Conservation (phyloP, 2,329 filamentous ascomycete genomes). For the Ceratocystis albifundus region DNA sequence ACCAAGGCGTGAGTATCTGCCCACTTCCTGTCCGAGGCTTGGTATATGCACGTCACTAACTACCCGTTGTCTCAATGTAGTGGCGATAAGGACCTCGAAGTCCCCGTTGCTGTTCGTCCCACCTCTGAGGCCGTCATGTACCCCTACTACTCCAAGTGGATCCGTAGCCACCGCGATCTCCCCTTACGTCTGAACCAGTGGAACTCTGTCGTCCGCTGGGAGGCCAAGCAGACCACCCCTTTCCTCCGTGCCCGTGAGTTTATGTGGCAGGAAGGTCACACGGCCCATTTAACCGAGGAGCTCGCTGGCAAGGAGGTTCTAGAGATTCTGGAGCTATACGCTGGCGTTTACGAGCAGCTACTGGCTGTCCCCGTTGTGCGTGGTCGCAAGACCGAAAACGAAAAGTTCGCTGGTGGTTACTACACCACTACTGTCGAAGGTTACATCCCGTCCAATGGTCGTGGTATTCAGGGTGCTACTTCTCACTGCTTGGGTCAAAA, state of each 20-base stretch:
- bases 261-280: conserved; percentile 94
- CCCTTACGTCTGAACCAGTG: conserved; percentile 93
- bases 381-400: conserved; percentile 89
- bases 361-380: conserved; percentile 91
- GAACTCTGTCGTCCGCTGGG: conserved; percentile 90
- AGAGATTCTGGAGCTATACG: conserved; percentile 87
- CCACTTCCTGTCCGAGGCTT: not conserved
- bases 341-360: conserved; percentile 81
- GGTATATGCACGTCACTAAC: not conserved
- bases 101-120: conserved; percentile 55
- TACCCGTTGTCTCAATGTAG: conserved; percentile 33
- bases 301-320: conserved; percentile 75
- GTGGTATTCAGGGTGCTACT: conserved; percentile 92
- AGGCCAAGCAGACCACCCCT: conserved; percentile 81
- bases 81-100: conserved; percentile 86
- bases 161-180: conserved; percentile 88
- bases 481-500: conserved; percentile 94
- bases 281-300: conserved; percentile 74
- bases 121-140: conserved; percentile 79
- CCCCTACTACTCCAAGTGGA: conserved; percentile 93
- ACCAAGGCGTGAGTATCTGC: conserved; percentile 55
- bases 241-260: conserved; percentile 93
- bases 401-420: conserved; percentile 93
- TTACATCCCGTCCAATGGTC: conserved; percentile 89
- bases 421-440: conserved; percentile 97